A percentile compares a stretch with the other conserved stretches of the same genome.
phyloP scores from a whole-genome alignment of 78 protist species.

The Planoprotostelium fungivorum region DNA sequence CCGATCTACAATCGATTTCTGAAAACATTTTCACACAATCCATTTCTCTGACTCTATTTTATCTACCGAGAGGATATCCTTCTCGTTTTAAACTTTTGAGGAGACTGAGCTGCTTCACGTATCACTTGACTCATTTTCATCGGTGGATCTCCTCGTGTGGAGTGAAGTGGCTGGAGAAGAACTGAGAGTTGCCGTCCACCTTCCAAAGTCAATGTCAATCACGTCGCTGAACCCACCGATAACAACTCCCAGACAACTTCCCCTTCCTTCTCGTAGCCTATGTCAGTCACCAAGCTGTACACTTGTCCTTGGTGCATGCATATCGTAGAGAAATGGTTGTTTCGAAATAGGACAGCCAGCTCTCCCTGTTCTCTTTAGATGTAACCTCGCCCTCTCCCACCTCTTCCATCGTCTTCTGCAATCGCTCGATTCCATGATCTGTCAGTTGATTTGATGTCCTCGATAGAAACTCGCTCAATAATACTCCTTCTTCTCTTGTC shows the following conservation, averaged over 20 bases:
- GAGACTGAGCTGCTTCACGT: too few species aligned
- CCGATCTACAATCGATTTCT: too few species aligned
- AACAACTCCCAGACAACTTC: constrained; percentile 21
- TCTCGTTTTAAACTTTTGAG: too few species aligned
- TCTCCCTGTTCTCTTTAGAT: neutral
- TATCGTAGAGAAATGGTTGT: constrained; percentile 32
- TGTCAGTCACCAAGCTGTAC: constrained; percentile 18
- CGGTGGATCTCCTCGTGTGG: too few species aligned
- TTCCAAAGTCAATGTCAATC: neutral
- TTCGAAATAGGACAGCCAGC: constrained; percentile 21
- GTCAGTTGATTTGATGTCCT: neutral
- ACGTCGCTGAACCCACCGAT: neutral
- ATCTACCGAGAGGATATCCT: too few species aligned
- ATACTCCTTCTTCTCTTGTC: too few species aligned
- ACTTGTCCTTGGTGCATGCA: constrained; percentile 2
- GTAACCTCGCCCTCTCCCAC: neutral
- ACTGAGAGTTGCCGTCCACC: neutral
- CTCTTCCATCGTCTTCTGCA: neutral
- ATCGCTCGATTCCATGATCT: neutral
- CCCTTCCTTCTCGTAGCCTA: constrained; percentile 6
- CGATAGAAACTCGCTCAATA: neutral
- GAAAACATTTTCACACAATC: too few species aligned
- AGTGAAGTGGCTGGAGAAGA: neutral
- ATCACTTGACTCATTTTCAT: too few species aligned
- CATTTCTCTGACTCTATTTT: too few species aligned